Evolutionary conservation across 768 basidiomycete species (phyloP), one percentile per base, ranked within the genome.

Genomic region (Tricholoma saponaceum): DNA sequence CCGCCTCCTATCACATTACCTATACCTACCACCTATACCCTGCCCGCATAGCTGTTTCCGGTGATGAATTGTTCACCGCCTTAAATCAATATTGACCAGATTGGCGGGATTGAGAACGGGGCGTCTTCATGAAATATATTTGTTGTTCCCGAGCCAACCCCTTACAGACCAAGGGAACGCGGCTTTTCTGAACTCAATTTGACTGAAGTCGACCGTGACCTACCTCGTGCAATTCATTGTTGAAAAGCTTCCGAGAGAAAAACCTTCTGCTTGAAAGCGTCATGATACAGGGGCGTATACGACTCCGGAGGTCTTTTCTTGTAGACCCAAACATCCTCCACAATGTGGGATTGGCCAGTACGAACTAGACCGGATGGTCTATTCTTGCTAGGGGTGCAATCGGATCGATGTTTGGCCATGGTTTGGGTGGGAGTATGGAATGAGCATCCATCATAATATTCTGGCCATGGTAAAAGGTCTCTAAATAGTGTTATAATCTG

Each of bases 391-490:
- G 58, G 0, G 72, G 70, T 10, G 47, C 46, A 14, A 74, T 53
- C 2, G 63, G 60, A 0, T 68, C 62, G 16, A 71, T 59, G n/a
- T n/a, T n/a, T n/a, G n/a, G 1, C 67, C 72, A 53, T n/a, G n/a
- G n/a, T 76, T 73, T 0, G 66, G 66, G 61, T 1, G 71, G 72
- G 43, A 70, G 59, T 28, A 72, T 65, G 1, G 69, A 52, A 49
- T 64, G 63, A 3, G 68, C 71, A 39, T 75, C 72, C 71, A 75
- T 74, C 73, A 75, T 73, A 51, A 75, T 72, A 59, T 74, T 71
- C 18, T 66, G 65, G 10, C 66, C 66, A 10, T 66, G 71, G 4
- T n/a, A n/a, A n/a, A n/a, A 71, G 62, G 52, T 74, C 70, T 37
- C 71, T 72, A 23, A 25, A 46, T 50, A 14, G 16, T 8, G 18